Base-by-base conservation (phyloP, 2,329 filamentous ascomycete genomes). In the Calonectria multiphialidica region DNA sequence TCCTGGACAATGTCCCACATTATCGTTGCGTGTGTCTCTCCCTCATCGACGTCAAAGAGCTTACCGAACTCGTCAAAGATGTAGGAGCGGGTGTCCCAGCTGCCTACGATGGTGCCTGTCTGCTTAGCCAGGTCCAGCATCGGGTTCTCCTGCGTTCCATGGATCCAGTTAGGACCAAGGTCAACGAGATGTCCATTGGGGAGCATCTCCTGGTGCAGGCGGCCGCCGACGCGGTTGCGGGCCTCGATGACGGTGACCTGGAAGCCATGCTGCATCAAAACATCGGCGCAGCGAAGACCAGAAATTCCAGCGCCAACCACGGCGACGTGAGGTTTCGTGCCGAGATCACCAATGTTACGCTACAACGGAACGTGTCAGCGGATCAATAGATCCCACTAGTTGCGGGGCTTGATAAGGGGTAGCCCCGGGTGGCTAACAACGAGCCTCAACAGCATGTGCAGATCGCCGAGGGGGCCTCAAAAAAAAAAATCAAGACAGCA, bases 91-190 rank as follows among this genome's bases (percentile, higher is more conserved):
- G 87, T 86, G 57, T 92, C 90, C 83, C 86, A 87, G 68, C 80
- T 83, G 15, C 86, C 84, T 2, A 86, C 80, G 0, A 81, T 78
- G 0, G 89, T 94, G 1, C 86, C 83, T 0, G 92, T 94, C 73
- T 89, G 84, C 75, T 88, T 89, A 15, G 92, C 93, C 21, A 95
- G 84, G 50, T 93, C 90, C 45, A 93, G 81, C 18, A 95, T 93
- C 0, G 93, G 92, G 78, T 95, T 95, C 73, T 92, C 87, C 1
- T 90, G 85, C 7, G 92, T 94, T 40, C 93, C 93, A 72, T 95
- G 93, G 64, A 95, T 94, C 93, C 93, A 95, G 77, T 95, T 95
- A n/a, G 93, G 92, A 0, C 93, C 93, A 37, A 89, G 82, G 75
- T 92, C 90, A n/a, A 90, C 86, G 9, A 86, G 75, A 35, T 85